A percentile compares a stretch with the other conserved stretches of the same genome.
phyloP scores from a whole-genome alignment of 192 early-diverging fungal species.

The Coemansia sp. region DNA sequence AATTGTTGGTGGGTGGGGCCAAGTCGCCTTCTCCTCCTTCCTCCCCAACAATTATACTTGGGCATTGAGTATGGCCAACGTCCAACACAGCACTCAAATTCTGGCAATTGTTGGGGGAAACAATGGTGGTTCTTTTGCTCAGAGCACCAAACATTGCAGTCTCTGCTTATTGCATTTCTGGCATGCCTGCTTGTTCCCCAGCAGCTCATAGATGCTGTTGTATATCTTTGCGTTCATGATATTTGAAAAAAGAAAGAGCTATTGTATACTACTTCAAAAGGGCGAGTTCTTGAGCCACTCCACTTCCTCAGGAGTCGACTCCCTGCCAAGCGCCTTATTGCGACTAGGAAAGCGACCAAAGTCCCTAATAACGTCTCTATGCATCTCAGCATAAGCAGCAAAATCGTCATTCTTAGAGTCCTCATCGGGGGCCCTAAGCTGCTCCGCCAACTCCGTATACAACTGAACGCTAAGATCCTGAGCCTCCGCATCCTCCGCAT shows the following conservation, averaged over 20 bases:
- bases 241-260: conserved; percentile 10
- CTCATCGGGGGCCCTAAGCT: conserved; percentile 42
- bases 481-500: conserved; percentile 64
- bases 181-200: too few relatives aligned
- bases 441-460: conserved; percentile 51
- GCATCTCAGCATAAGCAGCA: conserved; percentile 50
- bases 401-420: conserved; percentile 33
- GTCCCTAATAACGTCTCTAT: conserved; percentile 57
- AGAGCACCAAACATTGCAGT: too few relatives aligned
- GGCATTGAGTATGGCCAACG: too few relatives aligned
- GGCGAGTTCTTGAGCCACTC: conserved; percentile 50
- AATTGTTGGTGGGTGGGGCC: too few relatives aligned
- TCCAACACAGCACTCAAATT: too few relatives aligned
- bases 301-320: conserved; percentile 60
- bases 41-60: too few relatives aligned
- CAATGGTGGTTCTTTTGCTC: too few relatives aligned
- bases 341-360: conserved; percentile 69
- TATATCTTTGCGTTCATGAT: too few relatives aligned
- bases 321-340: conserved; percentile 58
- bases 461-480: conserved; percentile 60
- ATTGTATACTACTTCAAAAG: conserved; percentile 15
- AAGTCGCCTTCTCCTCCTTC: too few relatives aligned
- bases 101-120: too few relatives aligned
- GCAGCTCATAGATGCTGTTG: too few relatives aligned
- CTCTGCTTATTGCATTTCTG: too few relatives aligned